Conservation (phyloP, 257 asterid species). For the Lantana camara region DNA sequence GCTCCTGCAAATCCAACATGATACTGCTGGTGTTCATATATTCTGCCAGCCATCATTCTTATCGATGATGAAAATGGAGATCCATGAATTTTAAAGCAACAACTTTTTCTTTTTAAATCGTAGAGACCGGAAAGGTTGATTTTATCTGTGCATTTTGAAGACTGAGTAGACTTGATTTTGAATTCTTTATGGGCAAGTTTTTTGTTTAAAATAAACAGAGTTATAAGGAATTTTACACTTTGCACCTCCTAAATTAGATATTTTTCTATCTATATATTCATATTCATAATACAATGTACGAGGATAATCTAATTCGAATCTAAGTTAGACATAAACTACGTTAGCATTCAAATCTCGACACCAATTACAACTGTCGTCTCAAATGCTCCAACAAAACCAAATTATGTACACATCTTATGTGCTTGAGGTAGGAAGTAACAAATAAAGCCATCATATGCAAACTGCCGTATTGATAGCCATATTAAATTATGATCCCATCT, state of each 20-base stretch:
- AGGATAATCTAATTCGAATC: too few species aligned
- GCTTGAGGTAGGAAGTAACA: too few species aligned
- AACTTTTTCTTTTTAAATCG: neutral
- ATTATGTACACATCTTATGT: too few species aligned
- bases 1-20: slow-evolving; percentile 77
- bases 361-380: too few species aligned
- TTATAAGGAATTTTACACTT: neutral
- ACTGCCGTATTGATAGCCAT: too few species aligned
- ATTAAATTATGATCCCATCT: too few species aligned
- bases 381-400: too few species aligned
- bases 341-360: too few species aligned
- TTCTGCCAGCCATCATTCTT: slow-evolving; percentile 35
- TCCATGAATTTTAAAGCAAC: slow-evolving; percentile 21
- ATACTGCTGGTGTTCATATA: slow-evolving; percentile 42
- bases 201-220: neutral
- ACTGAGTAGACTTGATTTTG: slow-evolving; percentile 15
- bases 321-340: too few species aligned
- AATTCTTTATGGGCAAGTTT: slow-evolving; percentile 2
- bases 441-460: too few species aligned
- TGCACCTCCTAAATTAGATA: neutral
- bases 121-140: neutral
- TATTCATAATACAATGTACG: too few species aligned
- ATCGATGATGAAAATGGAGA: slow-evolving; percentile 21
- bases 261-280: too few species aligned
- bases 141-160: neutral